Conservation (phyloP, 129 eudicot genomes). For the Oenanthe sinensis region DNA sequence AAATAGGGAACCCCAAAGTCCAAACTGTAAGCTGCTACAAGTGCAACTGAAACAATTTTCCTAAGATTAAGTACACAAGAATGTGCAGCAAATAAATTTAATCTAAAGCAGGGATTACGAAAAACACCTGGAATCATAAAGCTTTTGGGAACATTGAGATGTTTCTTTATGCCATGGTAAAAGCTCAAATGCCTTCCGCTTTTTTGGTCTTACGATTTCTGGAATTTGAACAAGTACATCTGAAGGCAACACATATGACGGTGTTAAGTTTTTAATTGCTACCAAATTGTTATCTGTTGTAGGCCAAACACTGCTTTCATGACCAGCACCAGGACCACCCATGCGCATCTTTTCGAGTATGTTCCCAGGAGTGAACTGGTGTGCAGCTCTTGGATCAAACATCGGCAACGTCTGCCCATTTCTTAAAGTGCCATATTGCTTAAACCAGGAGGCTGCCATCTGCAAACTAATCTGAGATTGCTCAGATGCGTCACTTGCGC, state of each 20-base stretch:
- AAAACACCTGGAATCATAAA: constrained; percentile 39
- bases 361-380: constrained; percentile 19
- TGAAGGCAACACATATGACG: constrained; percentile 21
- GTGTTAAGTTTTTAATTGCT: constrained; percentile 7
- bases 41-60: not conserved
- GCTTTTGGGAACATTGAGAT: constrained; percentile 23
- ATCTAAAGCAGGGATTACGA: not conserved
- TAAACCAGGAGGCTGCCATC: constrained; percentile 34
- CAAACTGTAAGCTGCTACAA: not conserved
- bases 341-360: constrained; percentile 20
- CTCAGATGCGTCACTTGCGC: constrained; percentile 11
- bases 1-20: not conserved
- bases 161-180: constrained; percentile 56
- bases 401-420: constrained; percentile 26
- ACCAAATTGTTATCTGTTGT: constrained; percentile 14
- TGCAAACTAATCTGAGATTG: constrained; percentile 24
- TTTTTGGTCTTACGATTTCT: constrained; percentile 33
- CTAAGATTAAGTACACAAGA: not conserved
- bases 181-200: constrained; percentile 42
- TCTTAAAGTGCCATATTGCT: constrained; percentile 24
- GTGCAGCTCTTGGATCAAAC: constrained; percentile 20
- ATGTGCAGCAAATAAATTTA: not conserved
- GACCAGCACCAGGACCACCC: constrained; percentile 33
- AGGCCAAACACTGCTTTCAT: constrained; percentile 28
- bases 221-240: constrained; percentile 23